These are phyloP conservation scores for Dalbergia oliveri DNA, from an alignment of 306 rosid species.

Conservation along the genomic window DNA sequence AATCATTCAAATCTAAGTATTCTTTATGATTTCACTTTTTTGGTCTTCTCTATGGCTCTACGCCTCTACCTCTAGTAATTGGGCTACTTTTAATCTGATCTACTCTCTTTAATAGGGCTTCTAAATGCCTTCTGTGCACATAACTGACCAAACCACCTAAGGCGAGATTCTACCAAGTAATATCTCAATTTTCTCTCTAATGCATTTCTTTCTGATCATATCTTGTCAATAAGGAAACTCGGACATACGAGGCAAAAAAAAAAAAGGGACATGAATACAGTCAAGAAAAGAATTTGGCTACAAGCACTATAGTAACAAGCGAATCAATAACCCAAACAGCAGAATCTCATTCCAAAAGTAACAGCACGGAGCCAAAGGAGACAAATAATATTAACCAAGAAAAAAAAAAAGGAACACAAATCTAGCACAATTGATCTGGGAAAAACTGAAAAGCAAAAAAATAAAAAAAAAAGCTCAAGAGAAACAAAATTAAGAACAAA, in stretches of 20 bases:
- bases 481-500: slow-evolving; percentile 5
- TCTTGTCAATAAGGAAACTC: not conserved
- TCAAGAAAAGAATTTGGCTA: slow-evolving; percentile 4
- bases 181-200: no score
- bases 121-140: no score
- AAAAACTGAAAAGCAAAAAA: not conserved
- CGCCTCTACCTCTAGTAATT: not conserved
- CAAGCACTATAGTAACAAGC: slow-evolving; percentile 12
- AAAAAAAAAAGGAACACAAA: not conserved
- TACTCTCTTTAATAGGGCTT: not conserved
- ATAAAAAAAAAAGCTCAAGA: not conserved
- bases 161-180: no score
- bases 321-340: slow-evolving; percentile 40
- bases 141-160: no score
- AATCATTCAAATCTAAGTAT: not conserved
- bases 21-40: not conserved
- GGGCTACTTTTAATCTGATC: not conserved
- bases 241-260: no score
- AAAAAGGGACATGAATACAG: not conserved
- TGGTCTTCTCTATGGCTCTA: not conserved
- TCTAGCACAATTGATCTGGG: slow-evolving; percentile 28
- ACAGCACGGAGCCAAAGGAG: not conserved
- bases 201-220: no score
- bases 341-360: slow-evolving; percentile 34
- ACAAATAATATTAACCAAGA: not conserved